Evolutionary conservation across 2,329 filamentous ascomycete species (phyloP).

Genomic region (Aspergillus udagawae): DNA sequence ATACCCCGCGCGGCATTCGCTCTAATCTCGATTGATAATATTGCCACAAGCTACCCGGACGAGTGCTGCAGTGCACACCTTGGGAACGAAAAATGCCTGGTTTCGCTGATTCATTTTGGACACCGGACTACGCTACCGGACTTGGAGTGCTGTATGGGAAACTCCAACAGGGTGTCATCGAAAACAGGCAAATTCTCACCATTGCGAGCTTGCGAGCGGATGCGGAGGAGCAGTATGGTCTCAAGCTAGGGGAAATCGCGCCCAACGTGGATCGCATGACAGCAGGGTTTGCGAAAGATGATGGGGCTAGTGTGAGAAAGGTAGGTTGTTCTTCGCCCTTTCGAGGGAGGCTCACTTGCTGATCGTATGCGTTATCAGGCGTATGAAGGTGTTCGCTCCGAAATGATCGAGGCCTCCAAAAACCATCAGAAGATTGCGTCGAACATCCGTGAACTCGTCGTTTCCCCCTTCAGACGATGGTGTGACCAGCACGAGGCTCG

Average conservation of each 20-base stretch:
- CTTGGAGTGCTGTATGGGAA: constrained; percentile 93
- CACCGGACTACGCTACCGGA: constrained; percentile 91
- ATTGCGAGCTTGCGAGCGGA: constrained; percentile 92
- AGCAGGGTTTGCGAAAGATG: constrained; percentile 83
- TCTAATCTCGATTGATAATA: neutral
- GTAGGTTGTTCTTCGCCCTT: constrained; percentile 45
- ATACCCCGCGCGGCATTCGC: neutral
- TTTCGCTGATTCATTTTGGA: constrained; percentile 98
- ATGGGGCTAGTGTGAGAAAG: constrained; percentile 94
- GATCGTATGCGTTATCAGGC: constrained; percentile 53
- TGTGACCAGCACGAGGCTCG: constrained; percentile 90
- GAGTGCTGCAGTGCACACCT: neutral
- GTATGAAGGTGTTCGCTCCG: constrained; percentile 85
- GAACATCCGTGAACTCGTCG: constrained; percentile 92
- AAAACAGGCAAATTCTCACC: constrained; percentile 90
- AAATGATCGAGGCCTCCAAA: constrained; percentile 86
- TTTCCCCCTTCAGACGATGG: constrained; percentile 92
- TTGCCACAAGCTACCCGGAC: neutral
- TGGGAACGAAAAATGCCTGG: constrained; percentile 62
- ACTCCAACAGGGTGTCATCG: constrained; percentile 90
- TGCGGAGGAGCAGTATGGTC: constrained; percentile 85
- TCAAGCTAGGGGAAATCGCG: constrained; percentile 75
- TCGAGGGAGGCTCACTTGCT: neutral
- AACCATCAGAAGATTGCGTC: constrained; percentile 95
- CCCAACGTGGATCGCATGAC: constrained; percentile 75